Percentiles rank a stretch among this genome's conserved stretches.
These are phyloP conservation scores for Cercophora newfieldiana DNA, from an alignment of 495 filamentous ascomycete species.

Conservation along the genomic window DNA sequence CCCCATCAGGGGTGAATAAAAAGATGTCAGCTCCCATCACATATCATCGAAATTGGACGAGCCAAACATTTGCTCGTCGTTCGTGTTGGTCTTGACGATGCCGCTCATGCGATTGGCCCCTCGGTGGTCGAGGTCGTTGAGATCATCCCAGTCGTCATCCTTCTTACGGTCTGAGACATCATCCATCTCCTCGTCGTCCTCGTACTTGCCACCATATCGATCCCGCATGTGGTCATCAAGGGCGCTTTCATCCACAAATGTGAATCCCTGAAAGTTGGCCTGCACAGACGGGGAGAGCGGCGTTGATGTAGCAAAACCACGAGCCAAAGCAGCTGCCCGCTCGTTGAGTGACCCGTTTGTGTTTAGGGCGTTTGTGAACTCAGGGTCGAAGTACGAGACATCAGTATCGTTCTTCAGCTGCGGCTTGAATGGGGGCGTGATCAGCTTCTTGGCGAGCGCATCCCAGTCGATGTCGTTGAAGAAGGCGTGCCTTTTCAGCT, in stretches of 20 bases:
- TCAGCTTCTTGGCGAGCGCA: constrained; percentile 78
- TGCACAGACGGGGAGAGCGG: constrained; percentile 93
- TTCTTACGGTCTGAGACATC: constrained; percentile 49
- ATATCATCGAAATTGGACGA: constrained; percentile 64
- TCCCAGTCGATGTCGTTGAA: constrained; percentile 94
- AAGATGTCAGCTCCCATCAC: constrained; percentile 23
- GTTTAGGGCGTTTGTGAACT: constrained; percentile 93
- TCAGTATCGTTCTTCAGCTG: constrained; percentile 93
- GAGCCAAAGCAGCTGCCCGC: constrained; percentile 76
- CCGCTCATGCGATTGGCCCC: constrained; percentile 69
- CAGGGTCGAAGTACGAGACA: constrained; percentile 96
- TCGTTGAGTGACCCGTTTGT: constrained; percentile 83
- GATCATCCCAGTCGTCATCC: constrained; percentile 51
- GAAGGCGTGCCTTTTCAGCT: constrained; percentile 92
- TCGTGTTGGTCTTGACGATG: constrained; percentile 63
- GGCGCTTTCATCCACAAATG: constrained; percentile 94
- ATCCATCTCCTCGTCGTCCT: constrained; percentile 58
- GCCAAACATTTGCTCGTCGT: constrained; percentile 72
- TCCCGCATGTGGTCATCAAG: constrained; percentile 84
- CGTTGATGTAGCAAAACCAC: constrained; percentile 76
- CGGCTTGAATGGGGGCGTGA: constrained; percentile 97
- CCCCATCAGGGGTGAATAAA: constrained; percentile 20
- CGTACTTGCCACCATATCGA: constrained; percentile 64
- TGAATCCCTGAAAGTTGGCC: constrained; percentile 97
- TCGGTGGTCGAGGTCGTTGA: constrained; percentile 44